phyloP scores from a whole-genome alignment of 2,329 filamentous ascomycete genomes.

The Ploettnerulaceae sp. region DNA sequence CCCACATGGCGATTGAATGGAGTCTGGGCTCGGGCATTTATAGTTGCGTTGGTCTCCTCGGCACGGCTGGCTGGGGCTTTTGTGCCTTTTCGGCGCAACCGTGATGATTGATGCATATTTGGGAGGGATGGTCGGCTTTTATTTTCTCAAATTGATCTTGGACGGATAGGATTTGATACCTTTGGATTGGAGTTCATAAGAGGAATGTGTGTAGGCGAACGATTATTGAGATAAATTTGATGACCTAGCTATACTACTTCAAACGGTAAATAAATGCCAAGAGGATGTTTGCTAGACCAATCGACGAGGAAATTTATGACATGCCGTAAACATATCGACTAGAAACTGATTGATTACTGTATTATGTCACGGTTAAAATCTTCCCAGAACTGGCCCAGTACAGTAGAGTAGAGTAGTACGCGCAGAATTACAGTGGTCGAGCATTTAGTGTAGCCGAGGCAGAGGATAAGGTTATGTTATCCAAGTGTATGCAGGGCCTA shows the following conservation, averaged over 20 bases:
- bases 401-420: no score
- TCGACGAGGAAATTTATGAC: no score
- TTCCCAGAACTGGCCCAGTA: no score
- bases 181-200: slow-evolving; percentile 24
- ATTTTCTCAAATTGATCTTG: slow-evolving; percentile 25
- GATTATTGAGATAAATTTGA: slow-evolving; percentile 14
- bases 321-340: no score
- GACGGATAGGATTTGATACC: slow-evolving; percentile 29
- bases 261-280: no score
- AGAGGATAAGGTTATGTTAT: no score
- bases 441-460: no score
- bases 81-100: slow-evolving; percentile 14
- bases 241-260: no score
- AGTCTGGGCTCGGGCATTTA: slow-evolving; percentile 10
- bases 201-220: slow-evolving; percentile 16
- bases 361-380: no score
- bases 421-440: no score
- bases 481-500: not conserved
- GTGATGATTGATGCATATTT: slow-evolving; percentile 1
- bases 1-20: slow-evolving; percentile 11
- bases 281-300: no score
- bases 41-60: not conserved
- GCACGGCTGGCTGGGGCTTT: slow-evolving; percentile 3
- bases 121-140: not conserved
- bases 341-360: no score